A percentile compares a stretch with the other conserved stretches of the same genome.
phyloP scores from a whole-genome alignment of 768 basidiomycete genomes.

The Xerocomellus chrysenteron region DNA sequence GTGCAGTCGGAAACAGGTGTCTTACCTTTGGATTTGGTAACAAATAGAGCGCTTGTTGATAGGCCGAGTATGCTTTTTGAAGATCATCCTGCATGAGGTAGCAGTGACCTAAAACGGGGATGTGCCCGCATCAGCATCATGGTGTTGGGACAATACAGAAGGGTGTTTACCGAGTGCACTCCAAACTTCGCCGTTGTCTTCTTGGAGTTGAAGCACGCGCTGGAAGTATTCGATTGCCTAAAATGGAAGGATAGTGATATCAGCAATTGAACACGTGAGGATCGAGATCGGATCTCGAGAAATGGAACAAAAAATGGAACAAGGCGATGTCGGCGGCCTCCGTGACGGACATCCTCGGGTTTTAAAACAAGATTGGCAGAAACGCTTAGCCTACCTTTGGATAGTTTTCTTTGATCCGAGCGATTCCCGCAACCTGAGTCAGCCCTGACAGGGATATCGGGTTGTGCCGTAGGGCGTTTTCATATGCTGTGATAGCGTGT shows the following conservation, averaged over 20 bases:
- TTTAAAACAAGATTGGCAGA: constrained; percentile 26
- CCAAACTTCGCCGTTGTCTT: constrained; percentile 99
- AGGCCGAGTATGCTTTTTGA: constrained; percentile 97
- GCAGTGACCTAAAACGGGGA: constrained; percentile 70
- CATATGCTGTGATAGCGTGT: constrained; percentile 89
- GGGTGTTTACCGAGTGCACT: constrained; percentile 76
- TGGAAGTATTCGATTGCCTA: constrained; percentile 98
- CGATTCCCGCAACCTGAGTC: constrained; percentile 93
- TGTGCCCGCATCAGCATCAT: constrained; percentile 11
- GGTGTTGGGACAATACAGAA: constrained; percentile 18
- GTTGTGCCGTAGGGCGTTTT: constrained; percentile 94
- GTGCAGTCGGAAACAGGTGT: background rate
- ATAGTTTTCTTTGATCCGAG: constrained; percentile 97
- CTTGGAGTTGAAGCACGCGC: constrained; percentile 83
- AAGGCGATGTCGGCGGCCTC: constrained; percentile 23
- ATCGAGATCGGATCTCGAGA: constrained; percentile 30
- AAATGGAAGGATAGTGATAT: constrained; percentile 30
- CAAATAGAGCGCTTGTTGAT: constrained; percentile 96
- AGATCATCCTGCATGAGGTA: constrained; percentile 99
- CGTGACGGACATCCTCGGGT: constrained; percentile 35
- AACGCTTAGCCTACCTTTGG: constrained; percentile 66
- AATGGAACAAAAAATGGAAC: constrained; percentile 17
- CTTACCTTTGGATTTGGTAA: constrained; percentile 91
- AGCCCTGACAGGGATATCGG: constrained; percentile 87
- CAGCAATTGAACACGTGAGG: constrained; percentile 30